Conservation (phyloP, 2,329 filamentous ascomycete species). For the Nannizziopsis barbatae region DNA sequence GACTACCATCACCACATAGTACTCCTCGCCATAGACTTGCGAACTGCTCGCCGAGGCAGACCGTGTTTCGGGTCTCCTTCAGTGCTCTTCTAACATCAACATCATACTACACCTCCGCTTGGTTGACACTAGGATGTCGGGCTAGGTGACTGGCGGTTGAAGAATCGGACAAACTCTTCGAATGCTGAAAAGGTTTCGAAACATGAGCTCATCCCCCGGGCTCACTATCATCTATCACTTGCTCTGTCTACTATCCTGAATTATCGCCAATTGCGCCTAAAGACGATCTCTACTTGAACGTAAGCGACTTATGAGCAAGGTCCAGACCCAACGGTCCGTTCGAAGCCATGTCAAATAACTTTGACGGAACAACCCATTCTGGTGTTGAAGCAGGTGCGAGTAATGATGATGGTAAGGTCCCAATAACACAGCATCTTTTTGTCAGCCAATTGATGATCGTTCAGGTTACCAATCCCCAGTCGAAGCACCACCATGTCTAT, state of each 20-base stretch:
- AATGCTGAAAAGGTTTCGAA: no score
- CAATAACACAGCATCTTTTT: background rate
- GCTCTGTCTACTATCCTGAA: no score
- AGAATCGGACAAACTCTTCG: no score
- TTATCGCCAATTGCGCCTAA: no score
- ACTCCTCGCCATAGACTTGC: no score
- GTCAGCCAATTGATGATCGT: background rate
- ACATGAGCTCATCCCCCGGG: no score
- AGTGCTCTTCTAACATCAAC: no score
- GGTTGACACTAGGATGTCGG: background rate
- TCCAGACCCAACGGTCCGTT: background rate
- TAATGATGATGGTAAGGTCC: slow-evolving; percentile 1
- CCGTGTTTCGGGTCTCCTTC: background rate
- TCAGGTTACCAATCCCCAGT: slow-evolving; percentile 11
- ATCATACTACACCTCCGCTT: no score
- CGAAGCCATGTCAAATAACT: background rate
- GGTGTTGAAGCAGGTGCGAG: background rate
- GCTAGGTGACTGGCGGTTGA: background rate
- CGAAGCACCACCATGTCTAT: slow-evolving; percentile 49
- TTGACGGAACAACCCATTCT: background rate
- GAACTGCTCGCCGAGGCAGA: background rate
- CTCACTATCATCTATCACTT: no score
- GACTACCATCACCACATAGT: no score
- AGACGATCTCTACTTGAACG: background rate
- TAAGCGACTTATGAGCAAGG: background rate